Evolutionary conservation across 2,329 filamentous ascomycete species (phyloP).

Genomic region (Fusarium sublunatum): DNA sequence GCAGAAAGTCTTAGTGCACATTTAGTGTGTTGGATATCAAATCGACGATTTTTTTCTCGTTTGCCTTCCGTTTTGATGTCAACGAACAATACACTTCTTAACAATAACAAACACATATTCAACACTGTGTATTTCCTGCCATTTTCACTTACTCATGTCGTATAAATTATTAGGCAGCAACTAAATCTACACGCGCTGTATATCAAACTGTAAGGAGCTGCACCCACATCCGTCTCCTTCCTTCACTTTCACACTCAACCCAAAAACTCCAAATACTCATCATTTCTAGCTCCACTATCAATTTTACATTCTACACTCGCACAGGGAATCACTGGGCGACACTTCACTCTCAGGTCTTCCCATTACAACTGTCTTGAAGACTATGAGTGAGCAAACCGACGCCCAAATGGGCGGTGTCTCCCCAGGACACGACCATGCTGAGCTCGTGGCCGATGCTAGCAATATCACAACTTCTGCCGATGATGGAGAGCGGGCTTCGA

Average conservation of each 20-base stretch:
- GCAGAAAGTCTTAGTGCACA: neutral
- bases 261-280: constrained; percentile 8
- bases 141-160: neutral
- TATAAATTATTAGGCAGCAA: constrained; percentile 1
- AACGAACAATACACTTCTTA: constrained; percentile 4
- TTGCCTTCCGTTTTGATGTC: constrained; percentile 7
- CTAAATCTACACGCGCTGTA: neutral
- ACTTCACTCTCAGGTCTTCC: neutral
- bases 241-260: constrained; percentile 12
- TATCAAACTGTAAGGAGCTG: neutral
- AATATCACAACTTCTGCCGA: constrained; percentile 15
- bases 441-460: constrained; percentile 33
- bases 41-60: constrained; percentile 31
- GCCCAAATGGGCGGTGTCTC: constrained; percentile 38
- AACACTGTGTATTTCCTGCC: neutral
- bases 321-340: neutral
- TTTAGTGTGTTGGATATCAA: constrained; percentile 22
- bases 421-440: constrained; percentile 27
- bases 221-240: neutral
- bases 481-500: constrained; percentile 60
- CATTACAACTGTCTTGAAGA: neutral
- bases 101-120: constrained; percentile 8
- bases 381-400: constrained; percentile 47
- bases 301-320: neutral
- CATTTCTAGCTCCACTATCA: neutral